These are phyloP conservation scores for Plasmodium inui DNA, from an alignment of 169 alveolate genomes.

Conservation along the genomic window DNA sequence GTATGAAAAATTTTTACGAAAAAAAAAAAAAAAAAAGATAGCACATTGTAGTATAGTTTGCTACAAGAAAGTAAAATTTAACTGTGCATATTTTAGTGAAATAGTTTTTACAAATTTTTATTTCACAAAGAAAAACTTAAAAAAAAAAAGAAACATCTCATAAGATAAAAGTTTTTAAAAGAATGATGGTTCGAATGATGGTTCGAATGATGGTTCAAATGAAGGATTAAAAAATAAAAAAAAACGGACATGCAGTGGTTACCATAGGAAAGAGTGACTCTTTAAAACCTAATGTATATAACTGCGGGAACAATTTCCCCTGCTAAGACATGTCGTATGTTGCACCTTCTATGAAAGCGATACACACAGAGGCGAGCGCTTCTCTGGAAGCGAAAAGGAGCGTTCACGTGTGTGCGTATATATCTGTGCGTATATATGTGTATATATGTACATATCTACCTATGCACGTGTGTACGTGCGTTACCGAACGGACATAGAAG, in stretches of 20 bases:
- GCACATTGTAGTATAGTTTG: neutral
- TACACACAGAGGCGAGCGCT: neutral
- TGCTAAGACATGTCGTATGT: neutral
- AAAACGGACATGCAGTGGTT: neutral
- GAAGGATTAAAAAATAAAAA: neutral
- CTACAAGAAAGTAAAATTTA: neutral
- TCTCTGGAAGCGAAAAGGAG: neutral
- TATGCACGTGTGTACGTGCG: neutral
- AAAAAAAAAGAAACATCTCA: neutral
- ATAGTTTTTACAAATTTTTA: neutral
- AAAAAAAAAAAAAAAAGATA: neutral
- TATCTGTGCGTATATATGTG: neutral
- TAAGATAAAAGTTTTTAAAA: neutral
- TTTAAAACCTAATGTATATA: neutral
- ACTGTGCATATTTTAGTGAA: neutral
- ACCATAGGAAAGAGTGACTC: neutral
- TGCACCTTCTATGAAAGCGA: neutral
- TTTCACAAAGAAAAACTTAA: neutral
- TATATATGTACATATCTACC: neutral
- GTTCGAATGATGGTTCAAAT: conserved; percentile 8
- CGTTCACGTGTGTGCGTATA: neutral
- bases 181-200: neutral
- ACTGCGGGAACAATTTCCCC: neutral
- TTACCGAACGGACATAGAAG: neutral
- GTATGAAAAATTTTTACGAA: conserved; percentile 3